Evolutionary conservation across 345 rosid species (phyloP).

Genomic region (Salix purpurea): DNA sequence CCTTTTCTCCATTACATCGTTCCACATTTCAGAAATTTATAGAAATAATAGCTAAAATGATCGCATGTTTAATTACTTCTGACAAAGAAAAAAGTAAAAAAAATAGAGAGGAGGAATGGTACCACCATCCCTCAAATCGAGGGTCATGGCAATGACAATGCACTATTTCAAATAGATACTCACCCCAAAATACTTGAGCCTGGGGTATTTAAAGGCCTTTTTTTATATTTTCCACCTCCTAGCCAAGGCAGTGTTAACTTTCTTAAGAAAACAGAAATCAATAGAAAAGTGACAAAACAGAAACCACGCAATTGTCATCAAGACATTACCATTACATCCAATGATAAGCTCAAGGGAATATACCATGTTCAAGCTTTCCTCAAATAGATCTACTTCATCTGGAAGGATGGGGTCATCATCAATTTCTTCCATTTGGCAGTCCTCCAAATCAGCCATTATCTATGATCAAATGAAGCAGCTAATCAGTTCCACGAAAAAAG

Average conservation of each 20-base stretch:
- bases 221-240: too few species aligned
- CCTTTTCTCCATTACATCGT: background rate
- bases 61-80: background rate
- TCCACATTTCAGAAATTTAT: background rate
- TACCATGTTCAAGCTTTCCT: background rate
- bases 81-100: background rate
- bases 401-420: background rate
- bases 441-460: conserved; percentile 1
- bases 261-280: background rate
- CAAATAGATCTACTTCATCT: background rate
- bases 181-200: background rate
- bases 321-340: background rate
- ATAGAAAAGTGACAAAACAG: too few species aligned
- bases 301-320: background rate
- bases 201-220: background rate
- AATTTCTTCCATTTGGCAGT: background rate
- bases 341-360: background rate
- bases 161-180: background rate
- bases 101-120: too few species aligned
- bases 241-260: background rate
- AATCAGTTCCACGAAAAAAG: background rate
- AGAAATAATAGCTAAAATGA: background rate
- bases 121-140: background rate
- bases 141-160: background rate
- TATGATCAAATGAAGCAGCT: background rate